phyloP scores from a whole-genome alignment of 176 grass and related monocot species.

The Alloteropsis semialata region DNA sequence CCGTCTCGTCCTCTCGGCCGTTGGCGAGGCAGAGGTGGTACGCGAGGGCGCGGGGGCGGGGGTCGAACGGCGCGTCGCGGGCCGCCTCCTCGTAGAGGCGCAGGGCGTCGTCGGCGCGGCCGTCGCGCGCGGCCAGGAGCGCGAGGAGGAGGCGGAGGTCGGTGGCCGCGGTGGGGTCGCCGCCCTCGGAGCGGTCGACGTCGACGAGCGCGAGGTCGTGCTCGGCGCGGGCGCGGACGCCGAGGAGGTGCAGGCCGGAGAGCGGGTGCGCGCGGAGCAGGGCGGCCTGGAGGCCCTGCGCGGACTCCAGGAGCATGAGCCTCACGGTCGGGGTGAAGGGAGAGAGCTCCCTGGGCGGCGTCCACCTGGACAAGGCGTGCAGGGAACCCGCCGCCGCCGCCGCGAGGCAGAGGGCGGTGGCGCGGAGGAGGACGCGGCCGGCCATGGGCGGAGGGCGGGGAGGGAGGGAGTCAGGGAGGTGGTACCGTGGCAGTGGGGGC shows the following conservation, averaged over 20 bases:
- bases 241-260: slow-evolving; percentile 1
- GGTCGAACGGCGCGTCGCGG: slow-evolving; percentile 26
- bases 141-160: slow-evolving; percentile 41
- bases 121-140: slow-evolving; percentile 22
- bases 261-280: slow-evolving; percentile 10
- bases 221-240: slow-evolving; percentile 15
- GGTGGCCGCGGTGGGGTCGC: background rate
- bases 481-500: background rate
- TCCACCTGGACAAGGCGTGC: background rate
- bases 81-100: slow-evolving; percentile 19
- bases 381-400: background rate
- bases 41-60: background rate
- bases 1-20: background rate
- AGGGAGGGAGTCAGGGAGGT: background rate
- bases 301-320: background rate
- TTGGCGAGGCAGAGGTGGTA: background rate
- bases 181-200: background rate
- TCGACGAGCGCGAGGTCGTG: background rate
- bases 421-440: slow-evolving; percentile 21
- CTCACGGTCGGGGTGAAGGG: background rate
- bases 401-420: slow-evolving; percentile 8
- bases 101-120: background rate
- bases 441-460: background rate
- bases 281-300: background rate
- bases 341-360: background rate